Conservation (phyloP, 2,329 filamentous ascomycete species). For the Diplodia seriata region DNA sequence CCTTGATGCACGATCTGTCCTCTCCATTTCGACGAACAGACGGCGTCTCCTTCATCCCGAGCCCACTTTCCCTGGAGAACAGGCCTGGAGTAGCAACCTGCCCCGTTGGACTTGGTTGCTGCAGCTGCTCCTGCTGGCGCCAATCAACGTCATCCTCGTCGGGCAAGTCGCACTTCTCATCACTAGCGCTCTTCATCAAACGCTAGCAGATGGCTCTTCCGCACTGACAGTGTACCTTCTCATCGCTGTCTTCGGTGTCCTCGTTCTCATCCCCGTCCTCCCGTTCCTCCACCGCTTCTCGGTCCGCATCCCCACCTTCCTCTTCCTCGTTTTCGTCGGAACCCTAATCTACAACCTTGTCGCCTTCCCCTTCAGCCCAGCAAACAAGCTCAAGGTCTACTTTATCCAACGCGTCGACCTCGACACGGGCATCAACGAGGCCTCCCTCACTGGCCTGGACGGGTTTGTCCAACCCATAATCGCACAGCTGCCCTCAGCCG, state of each 20-base stretch:
- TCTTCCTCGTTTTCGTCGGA: slow-evolving; percentile 74
- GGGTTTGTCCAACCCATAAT: slow-evolving; percentile 63
- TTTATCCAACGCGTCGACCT: slow-evolving; percentile 85
- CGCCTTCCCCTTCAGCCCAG: slow-evolving; percentile 85
- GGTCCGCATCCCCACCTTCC: slow-evolving; percentile 78
- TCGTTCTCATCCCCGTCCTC: slow-evolving; percentile 76
- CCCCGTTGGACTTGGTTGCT: slow-evolving; percentile 87
- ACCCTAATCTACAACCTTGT: slow-evolving; percentile 85
- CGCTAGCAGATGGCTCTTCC: slow-evolving; percentile 80
- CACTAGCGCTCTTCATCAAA: slow-evolving; percentile 77
- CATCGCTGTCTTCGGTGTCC: slow-evolving; percentile 70
- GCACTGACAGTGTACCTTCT: slow-evolving; percentile 74
- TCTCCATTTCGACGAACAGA: slow-evolving; percentile 25
- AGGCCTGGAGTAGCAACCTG: slow-evolving; percentile 81
- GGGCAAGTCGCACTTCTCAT: slow-evolving; percentile 78
- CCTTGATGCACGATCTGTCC: slow-evolving; percentile 41
- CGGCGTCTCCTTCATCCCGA: slow-evolving; percentile 6
- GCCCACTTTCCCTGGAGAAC: slow-evolving; percentile 60
- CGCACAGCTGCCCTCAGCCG: slow-evolving; percentile 71
- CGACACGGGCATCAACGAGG: slow-evolving; percentile 70
- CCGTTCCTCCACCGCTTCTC: slow-evolving; percentile 89
- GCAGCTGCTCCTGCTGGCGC: slow-evolving; percentile 81
- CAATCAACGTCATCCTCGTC: slow-evolving; percentile 77
- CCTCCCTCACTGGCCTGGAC: slow-evolving; percentile 57
- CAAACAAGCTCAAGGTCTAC: slow-evolving; percentile 82